A percentile compares a stretch with the other conserved stretches of the same genome.
Conservation (phyloP, 345 rosid species). For the Euphorbia peplus region DNA sequence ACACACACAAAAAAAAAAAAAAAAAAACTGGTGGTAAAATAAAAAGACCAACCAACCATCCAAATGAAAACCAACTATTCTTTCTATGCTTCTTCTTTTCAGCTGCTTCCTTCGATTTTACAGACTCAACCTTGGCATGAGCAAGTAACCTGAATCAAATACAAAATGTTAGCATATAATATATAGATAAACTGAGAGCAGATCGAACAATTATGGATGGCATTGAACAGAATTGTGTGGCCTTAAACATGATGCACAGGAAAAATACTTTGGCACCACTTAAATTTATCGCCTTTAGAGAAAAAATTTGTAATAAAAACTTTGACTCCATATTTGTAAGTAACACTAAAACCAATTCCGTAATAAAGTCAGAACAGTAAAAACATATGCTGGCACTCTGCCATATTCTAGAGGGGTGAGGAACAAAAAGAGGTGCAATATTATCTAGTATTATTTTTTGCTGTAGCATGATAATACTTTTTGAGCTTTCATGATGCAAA, state of each 20-base stretch:
- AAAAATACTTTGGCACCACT: not conserved
- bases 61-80: constrained; percentile 84
- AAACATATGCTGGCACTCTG: not conserved
- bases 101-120: constrained; percentile 88
- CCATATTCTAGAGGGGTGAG: not conserved
- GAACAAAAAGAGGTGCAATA: not conserved
- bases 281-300: not conserved
- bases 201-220: not conserved
- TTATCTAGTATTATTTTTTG: not conserved
- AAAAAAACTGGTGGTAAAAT: not conserved
- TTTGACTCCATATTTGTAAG: not conserved
- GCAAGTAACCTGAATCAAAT: constrained; percentile 75
- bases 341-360: not conserved
- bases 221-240: not conserved
- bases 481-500: not conserved
- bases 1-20: not conserved
- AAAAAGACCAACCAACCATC: constrained; percentile 53
- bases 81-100: constrained; percentile 70
- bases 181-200: not conserved
- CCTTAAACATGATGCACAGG: not conserved
- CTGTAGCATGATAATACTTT: not conserved
- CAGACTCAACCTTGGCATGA: constrained; percentile 97
- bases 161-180: not conserved
- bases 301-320: not conserved
- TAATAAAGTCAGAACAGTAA: not conserved